These are phyloP conservation scores for Acanthamoeba sp. DNA, from an alignment of 208 protist species.

Conservation along the genomic window DNA sequence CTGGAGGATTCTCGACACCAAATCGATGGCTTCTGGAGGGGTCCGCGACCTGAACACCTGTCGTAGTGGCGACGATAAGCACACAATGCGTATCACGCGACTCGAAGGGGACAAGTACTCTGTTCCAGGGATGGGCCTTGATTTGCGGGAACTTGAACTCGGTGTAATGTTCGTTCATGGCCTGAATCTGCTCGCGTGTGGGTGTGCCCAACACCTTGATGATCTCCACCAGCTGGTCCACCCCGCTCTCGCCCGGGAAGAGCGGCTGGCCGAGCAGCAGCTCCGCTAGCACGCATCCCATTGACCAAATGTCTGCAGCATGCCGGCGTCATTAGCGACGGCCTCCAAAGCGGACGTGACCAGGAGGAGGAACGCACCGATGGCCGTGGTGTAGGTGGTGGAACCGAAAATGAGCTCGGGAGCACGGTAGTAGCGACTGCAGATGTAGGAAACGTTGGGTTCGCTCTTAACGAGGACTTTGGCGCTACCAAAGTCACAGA, in stretches of 20 bases:
- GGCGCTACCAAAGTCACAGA: slow-evolving; percentile 97
- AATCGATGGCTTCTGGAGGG: slow-evolving; percentile 93
- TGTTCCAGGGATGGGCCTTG: slow-evolving; percentile 95
- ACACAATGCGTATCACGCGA: slow-evolving; percentile 20
- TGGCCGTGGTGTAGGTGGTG: slow-evolving; percentile 96
- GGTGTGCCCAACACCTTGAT: slow-evolving; percentile 92
- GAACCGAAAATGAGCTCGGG: slow-evolving; percentile 97
- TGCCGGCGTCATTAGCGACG: neutral
- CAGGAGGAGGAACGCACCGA: slow-evolving; percentile 82
- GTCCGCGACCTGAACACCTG: slow-evolving; percentile 90
- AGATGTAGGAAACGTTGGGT: slow-evolving; percentile 96
- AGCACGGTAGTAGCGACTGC: slow-evolving; percentile 96
- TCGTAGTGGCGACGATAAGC: neutral
- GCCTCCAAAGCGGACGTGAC: slow-evolving; percentile 60
- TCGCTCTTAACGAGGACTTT: slow-evolving; percentile 88
- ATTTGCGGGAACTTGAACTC: slow-evolving; percentile 98
- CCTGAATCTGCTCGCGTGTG: slow-evolving; percentile 92
- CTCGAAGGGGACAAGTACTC: slow-evolving; percentile 83
- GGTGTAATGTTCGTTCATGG: slow-evolving; percentile 96
- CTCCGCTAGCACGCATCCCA: slow-evolving; percentile 97
- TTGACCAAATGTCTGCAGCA: slow-evolving; percentile 84
- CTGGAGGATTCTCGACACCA: slow-evolving; percentile 95
- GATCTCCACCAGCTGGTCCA: slow-evolving; percentile 97
- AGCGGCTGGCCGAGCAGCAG: slow-evolving; percentile 97
- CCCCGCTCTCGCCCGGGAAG: slow-evolving; percentile 94